Evolutionary conservation across 179 eudicot species (phyloP), one percentile per base, ranked within the genome.

Genomic region (Beta corolliflora): DNA sequence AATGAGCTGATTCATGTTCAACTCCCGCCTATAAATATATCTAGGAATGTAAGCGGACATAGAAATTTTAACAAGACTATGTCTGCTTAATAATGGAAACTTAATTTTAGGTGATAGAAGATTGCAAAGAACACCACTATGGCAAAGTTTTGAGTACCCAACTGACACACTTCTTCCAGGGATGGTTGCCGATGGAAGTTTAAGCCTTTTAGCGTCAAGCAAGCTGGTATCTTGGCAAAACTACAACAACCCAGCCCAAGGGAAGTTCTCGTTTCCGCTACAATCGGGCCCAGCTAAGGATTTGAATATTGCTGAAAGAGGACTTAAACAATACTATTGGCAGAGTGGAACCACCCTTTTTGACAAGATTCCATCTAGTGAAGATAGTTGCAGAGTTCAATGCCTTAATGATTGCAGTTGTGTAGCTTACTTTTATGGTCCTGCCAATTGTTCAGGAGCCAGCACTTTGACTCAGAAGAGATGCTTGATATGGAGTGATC

Each of bases 381-480:
- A 46, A 65, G 31, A 14, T 8, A 68, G 54, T 7, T 89, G 92
- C 58, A 31, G 7, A 19, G n/a, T 55, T 4, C 44, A 16, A 77
- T 89, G 90, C 45, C 80, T 50, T 1, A 0, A 18, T 0, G 69
- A 70, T n/a, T 77, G 85, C 53, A 0, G n/a, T 10, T 89, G 90
- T 80, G 48, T 66, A 64, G 92, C 90, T 9, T 88, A 87, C 73
- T 83, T 82, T 1, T 81, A 29, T 73, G 65, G 29, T 54, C 36
- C 31, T 68, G 69, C 36, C 68, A 71, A 56, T 73, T 75, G 48
- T 68, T 65, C 46, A 5, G 50, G 68, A 76, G 31, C 41, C 11
- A 3, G 65, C 65, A 55, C 18, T 15, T 5, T 7, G 50, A 46
- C 18, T 9, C 11, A 44, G 36, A 59, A 58, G 16, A 54, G 52